Conservation (phyloP, 805 yeast species). For the Starmerella kuoi region DNA sequence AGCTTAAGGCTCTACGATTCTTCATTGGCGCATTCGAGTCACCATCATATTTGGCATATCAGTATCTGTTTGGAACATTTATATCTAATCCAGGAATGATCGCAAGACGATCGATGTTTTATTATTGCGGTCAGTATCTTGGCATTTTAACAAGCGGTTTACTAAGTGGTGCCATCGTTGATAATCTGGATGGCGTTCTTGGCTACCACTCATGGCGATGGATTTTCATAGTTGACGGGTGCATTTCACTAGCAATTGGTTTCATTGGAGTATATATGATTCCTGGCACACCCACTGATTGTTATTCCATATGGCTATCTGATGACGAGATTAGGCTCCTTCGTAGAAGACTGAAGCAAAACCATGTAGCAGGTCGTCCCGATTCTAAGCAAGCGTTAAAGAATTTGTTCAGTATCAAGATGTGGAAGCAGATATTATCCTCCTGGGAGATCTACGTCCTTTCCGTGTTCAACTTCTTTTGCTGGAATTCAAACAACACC, state of each 20-base stretch:
- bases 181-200: constrained; percentile 36
- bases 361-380: constrained; percentile 16
- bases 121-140: constrained; percentile 48
- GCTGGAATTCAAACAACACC: constrained; percentile 46
- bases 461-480: constrained; percentile 42
- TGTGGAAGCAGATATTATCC: constrained; percentile 43
- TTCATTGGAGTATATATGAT: constrained; percentile 41
- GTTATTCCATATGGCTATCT: constrained; percentile 41
- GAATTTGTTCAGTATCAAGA: constrained; percentile 31
- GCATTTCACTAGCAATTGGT: constrained; percentile 47
- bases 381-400: constrained; percentile 16
- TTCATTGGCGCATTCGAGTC: constrained; percentile 61
- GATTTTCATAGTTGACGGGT: constrained; percentile 57
- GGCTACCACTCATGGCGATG: constrained; percentile 62
- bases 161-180: constrained; percentile 44
- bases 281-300: constrained; percentile 56
- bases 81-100: constrained; percentile 44
- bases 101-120: constrained; percentile 51
- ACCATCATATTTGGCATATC: constrained; percentile 44
- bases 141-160: constrained; percentile 54
- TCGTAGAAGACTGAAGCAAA: constrained; percentile 31
- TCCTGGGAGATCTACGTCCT: constrained; percentile 52
- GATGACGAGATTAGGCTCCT: constrained; percentile 48
- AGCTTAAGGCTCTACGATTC: constrained; percentile 51
- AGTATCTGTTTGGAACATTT: constrained; percentile 37